A percentile compares a stretch with the other conserved stretches of the same genome.
Conservation (phyloP, 495 filamentous ascomycete genomes). For the Aspergillus sclerotiicarbonarius region DNA sequence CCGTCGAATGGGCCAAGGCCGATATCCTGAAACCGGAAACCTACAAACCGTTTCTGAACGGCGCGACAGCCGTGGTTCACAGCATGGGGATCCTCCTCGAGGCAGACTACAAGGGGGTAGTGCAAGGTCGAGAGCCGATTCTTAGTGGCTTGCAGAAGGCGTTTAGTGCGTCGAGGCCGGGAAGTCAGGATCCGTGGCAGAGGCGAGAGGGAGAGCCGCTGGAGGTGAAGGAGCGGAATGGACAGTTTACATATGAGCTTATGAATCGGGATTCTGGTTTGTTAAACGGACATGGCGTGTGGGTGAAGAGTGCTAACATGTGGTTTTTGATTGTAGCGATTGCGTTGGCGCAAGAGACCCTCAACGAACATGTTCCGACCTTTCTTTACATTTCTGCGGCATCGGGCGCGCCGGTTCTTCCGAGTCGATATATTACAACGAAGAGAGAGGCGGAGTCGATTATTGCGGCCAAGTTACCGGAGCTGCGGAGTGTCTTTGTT, state of each 20-base stretch:
- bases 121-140: conserved; percentile 76
- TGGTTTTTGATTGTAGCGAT: conserved; percentile 46
- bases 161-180: conserved; percentile 64
- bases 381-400: conserved; percentile 91
- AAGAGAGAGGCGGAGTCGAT: conserved; percentile 87
- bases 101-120: conserved; percentile 93
- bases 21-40: conserved; percentile 79
- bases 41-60: conserved; percentile 68
- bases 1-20: conserved; percentile 81
- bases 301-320: conserved; percentile 16
- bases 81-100: conserved; percentile 95
- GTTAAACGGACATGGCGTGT: conserved; percentile 8
- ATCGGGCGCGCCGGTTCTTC: conserved; percentile 78
- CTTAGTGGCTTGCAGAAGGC: conserved; percentile 71
- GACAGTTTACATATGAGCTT: conserved; percentile 90
- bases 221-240: conserved; percentile 60
- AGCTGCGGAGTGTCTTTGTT: conserved; percentile 76
- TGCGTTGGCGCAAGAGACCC: conserved; percentile 78
- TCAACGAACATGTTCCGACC: conserved; percentile 56
- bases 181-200: conserved; percentile 65
- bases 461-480: conserved; percentile 67
- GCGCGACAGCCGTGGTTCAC: conserved; percentile 83
- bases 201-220: conserved; percentile 56
- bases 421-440: conserved; percentile 80
- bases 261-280: conserved; percentile 89